phyloP scores from a whole-genome alignment of 306 rosid genomes.

The Glycine soja region DNA sequence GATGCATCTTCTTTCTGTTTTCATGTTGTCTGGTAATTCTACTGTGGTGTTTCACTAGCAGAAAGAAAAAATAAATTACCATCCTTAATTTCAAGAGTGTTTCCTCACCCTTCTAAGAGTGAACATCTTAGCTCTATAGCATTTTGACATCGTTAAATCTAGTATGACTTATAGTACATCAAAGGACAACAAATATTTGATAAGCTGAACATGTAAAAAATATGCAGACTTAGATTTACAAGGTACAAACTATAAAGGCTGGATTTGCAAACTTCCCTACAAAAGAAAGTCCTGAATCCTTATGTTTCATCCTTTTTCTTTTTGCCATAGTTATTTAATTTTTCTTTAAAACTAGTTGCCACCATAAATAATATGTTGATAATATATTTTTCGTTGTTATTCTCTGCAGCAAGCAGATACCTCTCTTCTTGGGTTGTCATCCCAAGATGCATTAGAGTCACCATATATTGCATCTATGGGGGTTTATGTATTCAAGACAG shows the following conservation, averaged over 20 bases:
- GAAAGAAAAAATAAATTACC: constrained; percentile 1
- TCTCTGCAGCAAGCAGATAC: constrained; percentile 80
- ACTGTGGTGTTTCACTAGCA: constrained; percentile 5
- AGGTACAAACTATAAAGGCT: neutral
- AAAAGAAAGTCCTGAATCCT: neutral
- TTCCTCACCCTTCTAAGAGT: constrained; percentile 5
- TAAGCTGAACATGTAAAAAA: neutral
- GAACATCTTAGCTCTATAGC: constrained; percentile 8
- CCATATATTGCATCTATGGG: constrained; percentile 97
- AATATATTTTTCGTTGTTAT: constrained; percentile 32
- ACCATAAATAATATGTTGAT: neutral
- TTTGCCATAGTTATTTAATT: neutral
- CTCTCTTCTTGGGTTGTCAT: constrained; percentile 75
- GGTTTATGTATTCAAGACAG: constrained; percentile 83
- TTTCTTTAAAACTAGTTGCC: constrained; percentile 12
- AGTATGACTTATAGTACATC: neutral
- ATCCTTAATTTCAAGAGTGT: constrained; percentile 19
- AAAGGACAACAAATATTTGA: constrained; percentile 7
- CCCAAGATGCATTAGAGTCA: constrained; percentile 61
- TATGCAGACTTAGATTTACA: neutral
- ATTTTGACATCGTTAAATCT: constrained; percentile 1
- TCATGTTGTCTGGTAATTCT: constrained; percentile 32
- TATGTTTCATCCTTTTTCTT: neutral
- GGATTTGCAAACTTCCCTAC: neutral
- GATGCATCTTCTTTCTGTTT: constrained; percentile 30